These are phyloP conservation scores for Stereocaulon alpinum DNA, from an alignment of 495 filamentous ascomycete species.

Conservation along the genomic window DNA sequence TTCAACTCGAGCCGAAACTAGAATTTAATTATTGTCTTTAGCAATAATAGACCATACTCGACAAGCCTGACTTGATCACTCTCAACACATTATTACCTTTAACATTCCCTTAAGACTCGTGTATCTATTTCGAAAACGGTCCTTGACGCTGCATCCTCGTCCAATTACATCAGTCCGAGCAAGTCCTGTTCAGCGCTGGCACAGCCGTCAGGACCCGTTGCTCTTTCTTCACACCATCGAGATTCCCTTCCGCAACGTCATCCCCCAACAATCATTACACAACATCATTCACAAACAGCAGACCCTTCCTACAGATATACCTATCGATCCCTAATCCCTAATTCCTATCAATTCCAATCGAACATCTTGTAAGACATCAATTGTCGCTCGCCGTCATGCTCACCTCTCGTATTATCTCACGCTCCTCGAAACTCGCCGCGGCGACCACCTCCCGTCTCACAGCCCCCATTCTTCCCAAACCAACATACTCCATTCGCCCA, in stretches of 20 bases:
- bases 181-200: background rate
- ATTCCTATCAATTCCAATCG: background rate
- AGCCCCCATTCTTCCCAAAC: constrained; percentile 8
- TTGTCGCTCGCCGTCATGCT: constrained; percentile 2
- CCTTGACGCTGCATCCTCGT: background rate
- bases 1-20: constrained; percentile 2
- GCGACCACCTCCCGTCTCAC: constrained; percentile 4
- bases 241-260: constrained; percentile 1
- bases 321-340: background rate
- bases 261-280: background rate
- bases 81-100: background rate
- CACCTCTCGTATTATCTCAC: constrained; percentile 10
- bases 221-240: background rate
- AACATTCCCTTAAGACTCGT: background rate
- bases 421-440: constrained; percentile 3
- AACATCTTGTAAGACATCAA: too few relatives aligned
- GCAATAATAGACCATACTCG: background rate
- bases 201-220: background rate
- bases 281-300: background rate
- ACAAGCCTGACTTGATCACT: background rate
- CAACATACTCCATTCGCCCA: constrained; percentile 18
- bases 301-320: background rate
- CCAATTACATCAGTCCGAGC: background rate
- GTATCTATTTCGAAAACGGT: background rate
- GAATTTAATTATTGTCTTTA: background rate